A percentile compares a stretch with the other conserved stretches of the same genome.
Evolutionary conservation across 1,284 basidiomycete genomes (phyloP).

Genomic region (Sparassis latifolia): DNA sequence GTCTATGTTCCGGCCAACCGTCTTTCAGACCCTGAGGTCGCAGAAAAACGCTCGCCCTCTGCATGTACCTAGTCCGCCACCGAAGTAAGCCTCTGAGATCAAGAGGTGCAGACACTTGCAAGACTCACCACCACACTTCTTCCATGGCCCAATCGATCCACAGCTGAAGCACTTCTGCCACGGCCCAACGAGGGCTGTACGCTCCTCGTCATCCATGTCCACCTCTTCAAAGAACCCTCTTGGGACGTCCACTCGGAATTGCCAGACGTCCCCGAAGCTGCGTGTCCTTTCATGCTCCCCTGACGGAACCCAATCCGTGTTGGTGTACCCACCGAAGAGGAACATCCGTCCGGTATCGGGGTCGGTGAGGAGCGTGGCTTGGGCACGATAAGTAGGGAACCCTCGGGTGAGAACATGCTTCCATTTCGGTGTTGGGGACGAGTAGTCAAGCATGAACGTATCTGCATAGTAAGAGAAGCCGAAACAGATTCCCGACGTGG

Average conservation of each 20-base stretch:
- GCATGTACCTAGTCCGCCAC: constrained; percentile 16
- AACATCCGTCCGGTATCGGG: constrained; percentile 29
- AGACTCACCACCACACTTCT: constrained; percentile 31
- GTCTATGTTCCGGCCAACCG: constrained; percentile 26
- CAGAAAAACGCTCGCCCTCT: constrained; percentile 24
- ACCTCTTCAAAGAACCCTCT: constrained; percentile 31
- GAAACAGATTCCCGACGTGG: constrained; percentile 15
- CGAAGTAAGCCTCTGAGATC: background rate
- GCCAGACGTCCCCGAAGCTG: constrained; percentile 34
- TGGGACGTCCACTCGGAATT: constrained; percentile 30
- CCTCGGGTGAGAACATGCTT: constrained; percentile 26
- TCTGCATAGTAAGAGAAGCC: constrained; percentile 31
- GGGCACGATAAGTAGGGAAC: constrained; percentile 30
- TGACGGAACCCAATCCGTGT: constrained; percentile 29
- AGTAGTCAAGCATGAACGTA: constrained; percentile 27
- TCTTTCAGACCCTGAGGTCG: constrained; percentile 22
- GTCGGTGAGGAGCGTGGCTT: constrained; percentile 24
- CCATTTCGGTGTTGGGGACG: constrained; percentile 15
- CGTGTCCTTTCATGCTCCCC: constrained; percentile 23
- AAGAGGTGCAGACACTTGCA: background rate
- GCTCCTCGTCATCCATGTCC: constrained; percentile 31
- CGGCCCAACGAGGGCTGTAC: constrained; percentile 31
- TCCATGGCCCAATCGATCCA: constrained; percentile 30
- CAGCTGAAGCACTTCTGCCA: constrained; percentile 38
- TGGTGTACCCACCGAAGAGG: constrained; percentile 33